phyloP scores from a whole-genome alignment of 225 moss, liverwort and hornwort species.

The Pseudoscleropodium purum region DNA sequence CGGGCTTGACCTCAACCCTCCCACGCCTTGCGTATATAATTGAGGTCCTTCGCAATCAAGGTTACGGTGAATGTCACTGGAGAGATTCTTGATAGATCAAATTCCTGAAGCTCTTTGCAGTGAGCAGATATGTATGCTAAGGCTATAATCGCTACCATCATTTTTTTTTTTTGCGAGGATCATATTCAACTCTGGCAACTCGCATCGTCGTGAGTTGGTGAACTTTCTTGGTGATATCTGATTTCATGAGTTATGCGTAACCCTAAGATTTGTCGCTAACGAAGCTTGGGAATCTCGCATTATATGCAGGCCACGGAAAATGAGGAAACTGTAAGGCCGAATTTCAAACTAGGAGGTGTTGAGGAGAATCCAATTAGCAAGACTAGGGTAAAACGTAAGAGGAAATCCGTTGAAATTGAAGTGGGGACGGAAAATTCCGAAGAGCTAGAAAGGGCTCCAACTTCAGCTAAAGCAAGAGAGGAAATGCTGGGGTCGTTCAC shows the following conservation, averaged over 20 bases:
- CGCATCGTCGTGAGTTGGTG: neutral
- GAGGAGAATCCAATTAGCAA: neutral
- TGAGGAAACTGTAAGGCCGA: neutral
- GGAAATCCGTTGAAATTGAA: conserved; percentile 8
- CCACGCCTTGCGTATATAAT: neutral
- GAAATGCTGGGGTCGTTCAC: neutral
- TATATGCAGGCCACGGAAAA: neutral
- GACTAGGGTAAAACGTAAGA: conserved; percentile 4
- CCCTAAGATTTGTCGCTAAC: neutral
- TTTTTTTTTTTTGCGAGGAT: neutral
- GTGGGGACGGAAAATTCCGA: neutral
- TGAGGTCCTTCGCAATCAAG: neutral
- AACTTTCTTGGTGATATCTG: neutral
- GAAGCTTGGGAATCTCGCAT: neutral
- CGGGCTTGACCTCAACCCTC: neutral
- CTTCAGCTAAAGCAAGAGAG: neutral
- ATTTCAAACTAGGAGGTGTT: neutral
- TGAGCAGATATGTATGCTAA: neutral
- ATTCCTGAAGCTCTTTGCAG: neutral
- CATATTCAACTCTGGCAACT: neutral
- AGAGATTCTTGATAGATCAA: neutral
- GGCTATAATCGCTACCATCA: neutral
- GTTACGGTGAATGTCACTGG: neutral
- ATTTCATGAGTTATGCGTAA: neutral
- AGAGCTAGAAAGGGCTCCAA: neutral